Evolutionary conservation across 2,329 filamentous ascomycete species (phyloP).

Genomic region (Aspergillus uvarum): DNA sequence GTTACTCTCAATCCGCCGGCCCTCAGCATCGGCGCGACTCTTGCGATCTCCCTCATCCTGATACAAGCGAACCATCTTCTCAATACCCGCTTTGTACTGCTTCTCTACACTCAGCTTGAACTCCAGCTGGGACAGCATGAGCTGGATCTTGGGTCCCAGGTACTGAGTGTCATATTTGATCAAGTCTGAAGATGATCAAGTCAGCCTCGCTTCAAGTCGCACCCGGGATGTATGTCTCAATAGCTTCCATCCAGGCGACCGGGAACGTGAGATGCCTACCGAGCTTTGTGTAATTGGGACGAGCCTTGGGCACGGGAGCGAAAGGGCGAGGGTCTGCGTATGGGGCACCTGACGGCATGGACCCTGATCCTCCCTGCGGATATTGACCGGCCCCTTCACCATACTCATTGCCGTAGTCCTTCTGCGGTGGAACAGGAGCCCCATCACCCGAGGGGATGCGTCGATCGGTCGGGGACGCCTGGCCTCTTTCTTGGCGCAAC

Average conservation of each 20-base stretch:
- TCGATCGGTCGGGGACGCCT: constrained; percentile 48
- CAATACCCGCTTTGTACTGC: constrained; percentile 97
- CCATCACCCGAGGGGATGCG: constrained; percentile 44
- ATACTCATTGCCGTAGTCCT: constrained; percentile 69
- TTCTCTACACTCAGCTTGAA: constrained; percentile 99
- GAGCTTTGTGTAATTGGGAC: constrained; percentile 93
- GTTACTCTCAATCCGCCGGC: constrained; percentile 86
- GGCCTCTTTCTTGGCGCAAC: constrained; percentile 60
- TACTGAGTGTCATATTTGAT: constrained; percentile 98
- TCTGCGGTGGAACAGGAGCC: constrained; percentile 68
- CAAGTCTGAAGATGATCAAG: constrained; percentile 61
- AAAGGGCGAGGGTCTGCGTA: constrained; percentile 72
- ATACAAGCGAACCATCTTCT: constrained; percentile 98
- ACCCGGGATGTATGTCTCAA: constrained; percentile 15
- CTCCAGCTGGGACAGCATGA: constrained; percentile 97
- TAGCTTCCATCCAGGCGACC: not conserved
- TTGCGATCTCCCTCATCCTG: constrained; percentile 96
- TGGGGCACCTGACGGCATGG: constrained; percentile 79
- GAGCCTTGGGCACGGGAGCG: constrained; percentile 66
- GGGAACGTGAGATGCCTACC: constrained; percentile 56
- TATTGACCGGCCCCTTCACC: constrained; percentile 57
- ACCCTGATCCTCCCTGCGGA: constrained; percentile 62
- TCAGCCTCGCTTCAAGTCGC: not conserved
- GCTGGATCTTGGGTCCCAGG: constrained; percentile 93
- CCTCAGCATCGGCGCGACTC: constrained; percentile 89